Evolutionary conservation across 495 filamentous ascomycete species (phyloP).

Genomic region (Aspergillus ellipticus): DNA sequence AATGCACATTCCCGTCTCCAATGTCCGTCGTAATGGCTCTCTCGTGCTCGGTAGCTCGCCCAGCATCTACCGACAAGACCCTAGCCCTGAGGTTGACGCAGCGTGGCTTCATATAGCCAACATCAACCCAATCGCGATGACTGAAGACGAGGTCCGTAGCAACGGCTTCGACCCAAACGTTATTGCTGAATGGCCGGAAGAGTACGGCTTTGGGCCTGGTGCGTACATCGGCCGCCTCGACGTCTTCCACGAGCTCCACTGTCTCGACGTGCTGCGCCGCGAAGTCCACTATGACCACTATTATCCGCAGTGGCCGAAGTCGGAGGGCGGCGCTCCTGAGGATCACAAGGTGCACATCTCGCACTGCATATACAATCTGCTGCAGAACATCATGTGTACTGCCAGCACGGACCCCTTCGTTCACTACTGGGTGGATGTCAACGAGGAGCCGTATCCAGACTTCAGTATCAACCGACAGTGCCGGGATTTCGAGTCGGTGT

Average conservation of each 20-base stretch:
- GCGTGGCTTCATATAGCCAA: not conserved
- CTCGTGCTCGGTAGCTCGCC: not conserved
- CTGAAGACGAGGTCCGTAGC: not conserved
- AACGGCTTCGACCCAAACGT: constrained; percentile 1
- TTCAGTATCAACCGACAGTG: constrained; percentile 29
- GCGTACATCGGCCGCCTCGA: constrained; percentile 33
- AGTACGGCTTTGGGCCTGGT: constrained; percentile 29
- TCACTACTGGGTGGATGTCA: constrained; percentile 24
- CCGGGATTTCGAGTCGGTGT: constrained; percentile 17
- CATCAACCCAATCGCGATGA: not conserved
- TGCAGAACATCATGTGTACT: constrained; percentile 31
- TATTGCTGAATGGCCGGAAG: constrained; percentile 9
- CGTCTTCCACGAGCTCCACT: constrained; percentile 35
- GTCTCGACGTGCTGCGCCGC: constrained; percentile 26
- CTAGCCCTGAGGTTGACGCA: no score
- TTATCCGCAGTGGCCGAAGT: constrained; percentile 13
- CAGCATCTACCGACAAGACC: not conserved
- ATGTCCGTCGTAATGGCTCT: not conserved
- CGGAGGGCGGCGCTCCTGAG: no score
- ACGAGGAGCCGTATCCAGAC: constrained; percentile 34
- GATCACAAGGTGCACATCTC: constrained; percentile 17
- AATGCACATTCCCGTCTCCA: no score
- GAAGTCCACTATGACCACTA: constrained; percentile 25
- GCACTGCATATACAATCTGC: constrained; percentile 29
- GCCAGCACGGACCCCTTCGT: constrained; percentile 27